Conservation (phyloP, 768 basidiomycete species). For the Galerina sulciceps region DNA sequence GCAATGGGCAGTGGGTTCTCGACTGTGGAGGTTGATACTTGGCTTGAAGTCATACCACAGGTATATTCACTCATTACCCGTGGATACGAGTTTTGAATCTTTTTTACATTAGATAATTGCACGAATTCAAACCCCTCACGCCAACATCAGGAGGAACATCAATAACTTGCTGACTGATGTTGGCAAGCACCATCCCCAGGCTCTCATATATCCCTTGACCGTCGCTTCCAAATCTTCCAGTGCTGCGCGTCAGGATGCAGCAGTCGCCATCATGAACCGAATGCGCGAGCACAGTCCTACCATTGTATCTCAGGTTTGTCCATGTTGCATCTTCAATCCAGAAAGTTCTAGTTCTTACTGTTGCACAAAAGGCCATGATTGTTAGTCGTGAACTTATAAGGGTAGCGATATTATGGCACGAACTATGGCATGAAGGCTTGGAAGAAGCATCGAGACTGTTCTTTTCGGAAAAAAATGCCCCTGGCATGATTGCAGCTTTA, state of each 20-base stretch:
- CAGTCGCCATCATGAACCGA: constrained; percentile 84
- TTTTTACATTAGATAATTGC: constrained; percentile 85
- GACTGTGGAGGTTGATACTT: constrained; percentile 93
- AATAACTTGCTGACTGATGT: constrained; percentile 88
- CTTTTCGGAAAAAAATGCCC: constrained; percentile 96
- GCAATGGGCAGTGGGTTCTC: constrained; percentile 89
- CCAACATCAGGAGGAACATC: constrained; percentile 87
- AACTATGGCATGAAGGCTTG: constrained; percentile 97
- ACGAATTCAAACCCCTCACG: constrained; percentile 92
- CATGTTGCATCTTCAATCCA: not conserved
- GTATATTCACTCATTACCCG: constrained; percentile 51
- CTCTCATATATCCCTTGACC: constrained; percentile 92
- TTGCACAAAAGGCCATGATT: constrained; percentile 64
- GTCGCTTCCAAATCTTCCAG: constrained; percentile 98
- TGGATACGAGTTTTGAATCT: not conserved
- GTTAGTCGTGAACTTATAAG: constrained; percentile 96
- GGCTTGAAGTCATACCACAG: constrained; percentile 99
- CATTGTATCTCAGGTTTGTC: constrained; percentile 82
- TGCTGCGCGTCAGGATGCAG: constrained; percentile 77
- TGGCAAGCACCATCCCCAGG: constrained; percentile 96
- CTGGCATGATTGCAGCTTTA: constrained; percentile 93
- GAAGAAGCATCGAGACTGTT: constrained; percentile 97
- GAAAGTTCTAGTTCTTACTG: not conserved
- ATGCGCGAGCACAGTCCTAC: constrained; percentile 90
- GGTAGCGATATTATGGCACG: constrained; percentile 98